Conservation (phyloP, 169 alveolate species). For the Plasmodium malariae region DNA sequence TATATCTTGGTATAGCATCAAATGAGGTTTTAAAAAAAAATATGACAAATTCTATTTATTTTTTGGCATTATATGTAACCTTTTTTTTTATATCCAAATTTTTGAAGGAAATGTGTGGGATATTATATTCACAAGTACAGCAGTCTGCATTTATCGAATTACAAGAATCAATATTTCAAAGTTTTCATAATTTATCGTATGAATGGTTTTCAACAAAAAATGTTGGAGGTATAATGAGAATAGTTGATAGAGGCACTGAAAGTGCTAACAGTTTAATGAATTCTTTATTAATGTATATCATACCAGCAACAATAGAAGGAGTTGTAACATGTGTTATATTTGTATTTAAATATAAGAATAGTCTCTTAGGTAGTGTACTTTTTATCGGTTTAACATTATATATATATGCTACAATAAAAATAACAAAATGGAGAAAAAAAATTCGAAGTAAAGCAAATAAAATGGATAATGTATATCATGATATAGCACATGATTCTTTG, state of each 20-base stretch:
- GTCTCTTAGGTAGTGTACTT: constrained; percentile 44
- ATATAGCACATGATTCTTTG: constrained; percentile 82
- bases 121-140: constrained; percentile 65
- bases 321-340: constrained; percentile 56
- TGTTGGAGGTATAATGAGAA: constrained; percentile 70
- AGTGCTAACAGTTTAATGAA: constrained; percentile 69
- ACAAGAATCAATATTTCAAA: constrained; percentile 59
- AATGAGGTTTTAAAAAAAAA: constrained; percentile 59
- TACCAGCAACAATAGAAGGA: constrained; percentile 73
- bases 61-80: constrained; percentile 18
- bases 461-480: constrained; percentile 86
- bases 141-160: constrained; percentile 71
- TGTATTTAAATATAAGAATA: constrained; percentile 55
- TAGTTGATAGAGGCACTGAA: constrained; percentile 70
- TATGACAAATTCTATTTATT: constrained; percentile 8
- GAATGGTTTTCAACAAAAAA: constrained; percentile 74
- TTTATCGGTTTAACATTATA: constrained; percentile 48
- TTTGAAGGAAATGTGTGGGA: constrained; percentile 59
- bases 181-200: constrained; percentile 51
- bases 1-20: constrained; percentile 76
- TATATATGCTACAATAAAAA: constrained; percentile 77
- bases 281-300: constrained; percentile 52
- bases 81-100: constrained; percentile 47
- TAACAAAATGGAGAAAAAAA: constrained; percentile 82
- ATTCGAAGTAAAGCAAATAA: constrained; percentile 80